A percentile compares a stretch with the other conserved stretches of the same genome.
Evolutionary conservation across 2,329 filamentous ascomycete genomes (phyloP).

Genomic region (Cercospora sp.): DNA sequence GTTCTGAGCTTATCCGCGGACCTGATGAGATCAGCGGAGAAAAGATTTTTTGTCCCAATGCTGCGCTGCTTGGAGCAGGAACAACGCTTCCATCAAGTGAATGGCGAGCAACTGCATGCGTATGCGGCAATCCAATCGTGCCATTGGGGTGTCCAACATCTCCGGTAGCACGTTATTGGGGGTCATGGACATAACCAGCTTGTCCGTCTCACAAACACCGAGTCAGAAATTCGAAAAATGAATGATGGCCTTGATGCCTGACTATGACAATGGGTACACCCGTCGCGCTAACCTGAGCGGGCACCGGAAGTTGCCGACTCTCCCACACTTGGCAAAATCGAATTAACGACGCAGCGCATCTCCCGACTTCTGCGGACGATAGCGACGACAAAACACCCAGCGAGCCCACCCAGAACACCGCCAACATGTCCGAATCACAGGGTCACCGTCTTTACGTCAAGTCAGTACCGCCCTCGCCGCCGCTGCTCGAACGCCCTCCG

Average conservation of each 20-base stretch:
- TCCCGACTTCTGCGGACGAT: conserved; percentile 8
- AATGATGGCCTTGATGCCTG: neutral
- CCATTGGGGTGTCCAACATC: neutral
- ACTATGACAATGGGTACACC: neutral
- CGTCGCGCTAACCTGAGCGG: neutral
- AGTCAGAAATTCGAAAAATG: neutral
- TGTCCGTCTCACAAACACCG: neutral
- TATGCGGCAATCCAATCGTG: neutral
- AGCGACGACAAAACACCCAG: conserved; percentile 22
- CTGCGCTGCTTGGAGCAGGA: neutral
- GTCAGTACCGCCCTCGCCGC: conserved; percentile 27
- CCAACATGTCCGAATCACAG: conserved; percentile 35
- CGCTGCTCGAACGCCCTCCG: conserved; percentile 1
- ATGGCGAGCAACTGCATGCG: neutral
- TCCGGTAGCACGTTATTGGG: neutral
- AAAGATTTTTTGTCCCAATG: neutral
- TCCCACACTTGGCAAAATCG: conserved; percentile 10
- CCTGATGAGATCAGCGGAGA: neutral
- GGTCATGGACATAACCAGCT: neutral
- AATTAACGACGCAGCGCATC: conserved; percentile 9
- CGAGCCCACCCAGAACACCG: conserved; percentile 19
- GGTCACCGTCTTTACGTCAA: conserved; percentile 41
- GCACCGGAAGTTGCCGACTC: conserved; percentile 6
- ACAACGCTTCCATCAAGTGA: neutral
- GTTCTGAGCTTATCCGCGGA: neutral